These are phyloP conservation scores for Gardenia jasminoides DNA, from an alignment of 257 asterid species.

Conservation along the genomic window DNA sequence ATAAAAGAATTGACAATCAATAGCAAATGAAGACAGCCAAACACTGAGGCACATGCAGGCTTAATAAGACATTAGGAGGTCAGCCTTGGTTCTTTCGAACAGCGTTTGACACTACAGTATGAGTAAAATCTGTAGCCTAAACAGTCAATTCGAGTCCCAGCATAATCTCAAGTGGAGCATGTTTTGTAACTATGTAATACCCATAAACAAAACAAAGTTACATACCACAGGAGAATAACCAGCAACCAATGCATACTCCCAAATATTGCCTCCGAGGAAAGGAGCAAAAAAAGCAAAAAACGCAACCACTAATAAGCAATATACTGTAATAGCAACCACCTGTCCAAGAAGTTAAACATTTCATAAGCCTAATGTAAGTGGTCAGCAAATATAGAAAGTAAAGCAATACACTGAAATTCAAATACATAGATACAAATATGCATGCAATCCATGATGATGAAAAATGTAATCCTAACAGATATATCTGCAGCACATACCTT, in stretches of 20 bases:
- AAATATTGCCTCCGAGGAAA: neutral
- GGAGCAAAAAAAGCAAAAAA: slow-evolving; percentile 1
- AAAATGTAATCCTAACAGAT: neutral
- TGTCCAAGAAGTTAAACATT: neutral
- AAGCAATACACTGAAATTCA: neutral
- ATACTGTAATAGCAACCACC: neutral
- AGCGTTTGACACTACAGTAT: neutral
- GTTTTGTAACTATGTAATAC: neutral
- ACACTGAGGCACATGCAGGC: neutral
- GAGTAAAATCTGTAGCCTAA: neutral
- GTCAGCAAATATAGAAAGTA: neutral
- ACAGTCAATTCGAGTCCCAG: neutral
- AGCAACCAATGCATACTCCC: slow-evolving; percentile 35
- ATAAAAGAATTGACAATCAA: too few relatives aligned
- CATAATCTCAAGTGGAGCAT: neutral
- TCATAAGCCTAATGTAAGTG: neutral
- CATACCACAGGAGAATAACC: slow-evolving; percentile 93
- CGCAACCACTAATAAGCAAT: neutral
- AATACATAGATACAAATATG: too few relatives aligned
- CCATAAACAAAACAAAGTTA: slow-evolving; percentile 18
- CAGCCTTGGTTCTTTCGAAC: neutral
- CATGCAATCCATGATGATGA: neutral
- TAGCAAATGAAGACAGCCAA: neutral
- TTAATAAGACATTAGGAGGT: neutral
- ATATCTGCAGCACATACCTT: too few relatives aligned